A percentile compares a stretch with the other conserved stretches of the same genome.
Conservation (phyloP, 176 grass and related monocot genomes). For the Areca catechu region DNA sequence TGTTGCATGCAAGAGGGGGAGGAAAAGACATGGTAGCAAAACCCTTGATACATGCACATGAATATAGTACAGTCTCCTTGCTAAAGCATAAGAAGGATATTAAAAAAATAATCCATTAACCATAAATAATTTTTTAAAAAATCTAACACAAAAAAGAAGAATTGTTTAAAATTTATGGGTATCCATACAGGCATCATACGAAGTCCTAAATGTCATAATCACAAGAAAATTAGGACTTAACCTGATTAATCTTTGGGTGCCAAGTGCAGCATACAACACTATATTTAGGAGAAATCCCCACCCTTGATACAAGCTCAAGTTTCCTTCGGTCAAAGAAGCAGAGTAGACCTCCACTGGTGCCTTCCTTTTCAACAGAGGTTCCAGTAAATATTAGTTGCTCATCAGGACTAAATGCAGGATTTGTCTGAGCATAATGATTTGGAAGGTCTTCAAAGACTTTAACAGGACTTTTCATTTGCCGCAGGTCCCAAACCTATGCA, state of each 20-base stretch:
- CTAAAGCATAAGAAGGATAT: too few relatives aligned
- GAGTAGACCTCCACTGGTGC: slow-evolving; percentile 65
- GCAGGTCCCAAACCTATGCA: slow-evolving; percentile 84
- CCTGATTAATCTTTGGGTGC: slow-evolving; percentile 94
- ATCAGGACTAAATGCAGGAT: slow-evolving; percentile 80
- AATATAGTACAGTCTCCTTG: too few relatives aligned
- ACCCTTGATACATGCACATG: too few relatives aligned
- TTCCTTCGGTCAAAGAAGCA: slow-evolving; percentile 97
- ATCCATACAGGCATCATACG: too few relatives aligned
- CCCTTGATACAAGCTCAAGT: slow-evolving; percentile 83
- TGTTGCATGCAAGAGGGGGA: too few relatives aligned
- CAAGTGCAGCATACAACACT: slow-evolving; percentile 81
- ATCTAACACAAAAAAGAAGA: too few relatives aligned
- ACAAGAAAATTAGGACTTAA: slow-evolving; percentile 13
- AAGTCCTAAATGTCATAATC: too few relatives aligned
- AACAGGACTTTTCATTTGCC: slow-evolving; percentile 63
- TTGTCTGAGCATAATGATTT: slow-evolving; percentile 89
- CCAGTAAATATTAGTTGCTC: slow-evolving; percentile 91
- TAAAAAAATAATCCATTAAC: slow-evolving; percentile 8
- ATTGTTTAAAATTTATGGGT: too few relatives aligned
- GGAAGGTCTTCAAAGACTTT: slow-evolving; percentile 82
- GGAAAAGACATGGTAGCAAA: too few relatives aligned
- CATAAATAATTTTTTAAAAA: neutral
- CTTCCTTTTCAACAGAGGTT: slow-evolving; percentile 89
- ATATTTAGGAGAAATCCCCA: slow-evolving; percentile 76